Conservation (phyloP, 139 green algal species). For the Volvox africanus region DNA sequence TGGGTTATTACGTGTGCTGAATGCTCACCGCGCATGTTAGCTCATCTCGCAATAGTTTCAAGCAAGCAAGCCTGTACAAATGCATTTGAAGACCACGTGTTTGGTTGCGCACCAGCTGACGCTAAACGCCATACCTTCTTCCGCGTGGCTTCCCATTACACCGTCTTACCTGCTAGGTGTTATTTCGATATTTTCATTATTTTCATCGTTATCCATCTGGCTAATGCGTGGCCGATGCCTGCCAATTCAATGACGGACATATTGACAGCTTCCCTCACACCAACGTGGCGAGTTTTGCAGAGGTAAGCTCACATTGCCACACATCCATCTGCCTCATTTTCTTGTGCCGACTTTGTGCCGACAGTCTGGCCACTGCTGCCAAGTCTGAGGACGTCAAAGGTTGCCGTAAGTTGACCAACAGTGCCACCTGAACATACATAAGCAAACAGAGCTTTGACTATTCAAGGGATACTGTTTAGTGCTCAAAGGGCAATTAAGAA, state of each 20-base stretch:
- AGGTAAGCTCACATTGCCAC: background rate
- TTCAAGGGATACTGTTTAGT: too few species aligned
- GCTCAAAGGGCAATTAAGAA: too few species aligned
- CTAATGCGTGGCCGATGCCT: background rate
- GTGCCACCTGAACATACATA: background rate
- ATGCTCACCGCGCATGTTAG: slow-evolving; percentile 40
- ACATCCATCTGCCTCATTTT: background rate
- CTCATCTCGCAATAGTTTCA: slow-evolving; percentile 58
- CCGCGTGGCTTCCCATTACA: too few species aligned
- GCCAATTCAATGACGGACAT: too few species aligned
- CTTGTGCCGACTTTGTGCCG: background rate
- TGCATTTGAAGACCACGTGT: too few species aligned
- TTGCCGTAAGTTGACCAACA: slow-evolving; percentile 1
- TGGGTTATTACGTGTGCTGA: background rate
- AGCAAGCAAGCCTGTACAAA: slow-evolving; percentile 51
- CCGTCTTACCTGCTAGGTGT: slow-evolving; percentile 1
- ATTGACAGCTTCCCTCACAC: too few species aligned
- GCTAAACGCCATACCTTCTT: background rate
- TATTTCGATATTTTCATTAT: background rate
- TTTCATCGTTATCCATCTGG: background rate
- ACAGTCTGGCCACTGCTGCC: background rate
- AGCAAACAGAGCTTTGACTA: too few species aligned
- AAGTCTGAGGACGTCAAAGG: background rate
- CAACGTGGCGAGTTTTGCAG: background rate
- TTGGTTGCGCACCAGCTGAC: too few species aligned